Percentiles rank a stretch among this genome's conserved stretches.
Evolutionary conservation across 2,329 filamentous ascomycete genomes (phyloP).

Genomic region (Bipolaris bicolor): DNA sequence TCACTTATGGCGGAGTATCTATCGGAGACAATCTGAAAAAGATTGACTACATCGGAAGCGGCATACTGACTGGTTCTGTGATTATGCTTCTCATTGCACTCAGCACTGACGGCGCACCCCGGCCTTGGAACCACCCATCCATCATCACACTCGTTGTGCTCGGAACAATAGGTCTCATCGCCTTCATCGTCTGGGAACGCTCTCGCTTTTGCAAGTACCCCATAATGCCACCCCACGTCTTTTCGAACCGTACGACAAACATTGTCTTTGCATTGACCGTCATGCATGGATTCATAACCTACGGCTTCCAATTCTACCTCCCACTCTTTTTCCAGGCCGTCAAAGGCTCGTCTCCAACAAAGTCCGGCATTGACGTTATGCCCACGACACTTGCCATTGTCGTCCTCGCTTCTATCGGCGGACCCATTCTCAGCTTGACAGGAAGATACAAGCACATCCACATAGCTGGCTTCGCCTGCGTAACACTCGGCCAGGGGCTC

Average conservation of each 20-base stretch:
- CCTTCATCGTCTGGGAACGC: constrained; percentile 50
- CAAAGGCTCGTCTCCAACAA: constrained; percentile 25
- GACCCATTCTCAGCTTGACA: constrained; percentile 28
- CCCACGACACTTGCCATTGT: constrained; percentile 35
- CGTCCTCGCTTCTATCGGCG: constrained; percentile 28
- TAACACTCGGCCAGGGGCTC: constrained; percentile 28
- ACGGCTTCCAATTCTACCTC: constrained; percentile 38
- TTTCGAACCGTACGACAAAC: constrained; percentile 52
- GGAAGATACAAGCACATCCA: constrained; percentile 40
- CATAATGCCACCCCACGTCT: constrained; percentile 54
- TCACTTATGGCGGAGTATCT: constrained; percentile 7
- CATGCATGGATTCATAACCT: constrained; percentile 39
- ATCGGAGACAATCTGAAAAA: constrained; percentile 27
- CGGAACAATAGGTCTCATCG: constrained; percentile 50
- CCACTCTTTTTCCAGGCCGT: constrained; percentile 41
- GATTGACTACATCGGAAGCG: constrained; percentile 55
- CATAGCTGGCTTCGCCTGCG: constrained; percentile 30
- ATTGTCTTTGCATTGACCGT: constrained; percentile 45
- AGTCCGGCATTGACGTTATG: constrained; percentile 38
- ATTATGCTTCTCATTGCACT: constrained; percentile 54
- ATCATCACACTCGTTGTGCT: constrained; percentile 55
- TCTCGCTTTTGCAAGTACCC: constrained; percentile 38
- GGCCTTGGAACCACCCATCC: constrained; percentile 52
- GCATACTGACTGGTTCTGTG: constrained; percentile 50
- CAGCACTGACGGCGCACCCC: constrained; percentile 52